Conservation (phyloP, 2,329 filamentous ascomycete genomes). For the Penicillium sp. region DNA sequence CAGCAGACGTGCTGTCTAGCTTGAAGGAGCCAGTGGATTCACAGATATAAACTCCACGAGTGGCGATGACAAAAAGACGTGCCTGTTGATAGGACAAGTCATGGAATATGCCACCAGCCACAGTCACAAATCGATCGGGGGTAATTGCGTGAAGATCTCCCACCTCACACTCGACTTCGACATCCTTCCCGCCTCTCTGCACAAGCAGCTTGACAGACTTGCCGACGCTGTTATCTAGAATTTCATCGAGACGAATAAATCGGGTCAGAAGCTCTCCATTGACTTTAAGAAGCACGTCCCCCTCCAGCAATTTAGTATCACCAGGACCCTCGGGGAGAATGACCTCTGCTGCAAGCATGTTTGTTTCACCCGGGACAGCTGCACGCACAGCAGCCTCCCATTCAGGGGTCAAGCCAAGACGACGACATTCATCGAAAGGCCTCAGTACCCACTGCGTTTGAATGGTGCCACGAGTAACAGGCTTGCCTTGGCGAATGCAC, state of each 20-base stretch:
- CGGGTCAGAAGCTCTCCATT: constrained; percentile 92
- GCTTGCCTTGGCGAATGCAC: constrained; percentile 74
- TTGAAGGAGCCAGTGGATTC: constrained; percentile 94
- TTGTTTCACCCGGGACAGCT: constrained; percentile 87
- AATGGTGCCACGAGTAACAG: constrained; percentile 89
- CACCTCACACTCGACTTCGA: constrained; percentile 81
- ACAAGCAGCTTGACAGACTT: constrained; percentile 76
- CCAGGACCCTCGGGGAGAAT: constrained; percentile 89
- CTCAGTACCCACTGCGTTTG: constrained; percentile 97
- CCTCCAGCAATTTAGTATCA: constrained; percentile 84
- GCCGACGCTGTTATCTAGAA: constrained; percentile 84
- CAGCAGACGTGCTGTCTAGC: constrained; percentile 85
- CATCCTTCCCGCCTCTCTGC: constrained; percentile 83
- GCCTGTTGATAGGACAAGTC: constrained; percentile 96
- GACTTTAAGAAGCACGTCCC: constrained; percentile 89
- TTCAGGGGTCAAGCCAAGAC: constrained; percentile 78
- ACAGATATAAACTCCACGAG: constrained; percentile 90
- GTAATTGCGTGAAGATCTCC: constrained; percentile 93
- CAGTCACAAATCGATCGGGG: constrained; percentile 91
- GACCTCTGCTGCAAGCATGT: constrained; percentile 96
- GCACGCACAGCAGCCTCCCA: constrained; percentile 86
- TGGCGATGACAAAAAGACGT: constrained; percentile 89
- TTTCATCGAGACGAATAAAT: constrained; percentile 87
- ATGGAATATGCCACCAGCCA: constrained; percentile 93
- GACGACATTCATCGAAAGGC: constrained; percentile 93